A percentile compares a stretch with the other conserved stretches of the same genome.
Evolutionary conservation across 2,329 filamentous ascomycete genomes (phyloP).

Genomic region (Colletotrichum gloeosporioides): DNA sequence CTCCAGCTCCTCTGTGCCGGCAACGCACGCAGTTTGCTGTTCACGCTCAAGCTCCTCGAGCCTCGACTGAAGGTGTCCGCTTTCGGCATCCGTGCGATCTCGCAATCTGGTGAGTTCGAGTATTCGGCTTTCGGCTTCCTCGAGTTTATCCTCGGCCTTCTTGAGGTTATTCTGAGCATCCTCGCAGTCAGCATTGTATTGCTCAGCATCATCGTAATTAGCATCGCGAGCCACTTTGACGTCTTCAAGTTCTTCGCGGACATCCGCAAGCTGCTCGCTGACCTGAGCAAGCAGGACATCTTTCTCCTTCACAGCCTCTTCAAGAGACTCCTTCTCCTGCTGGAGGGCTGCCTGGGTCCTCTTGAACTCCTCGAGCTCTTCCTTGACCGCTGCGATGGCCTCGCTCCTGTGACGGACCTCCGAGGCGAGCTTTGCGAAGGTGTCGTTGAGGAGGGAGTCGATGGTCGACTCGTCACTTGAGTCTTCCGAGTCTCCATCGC

Average conservation of each 20-base stretch:
- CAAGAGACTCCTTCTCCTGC: not conserved
- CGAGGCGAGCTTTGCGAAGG: not conserved
- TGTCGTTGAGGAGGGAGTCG: not conserved
- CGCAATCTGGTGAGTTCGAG: not conserved
- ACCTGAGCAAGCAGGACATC: not conserved
- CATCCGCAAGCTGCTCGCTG: not conserved
- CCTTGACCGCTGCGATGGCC: not conserved
- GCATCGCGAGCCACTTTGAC: not conserved
- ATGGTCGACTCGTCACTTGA: not conserved
- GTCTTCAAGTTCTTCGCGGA: not conserved
- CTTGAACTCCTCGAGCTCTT: not conserved
- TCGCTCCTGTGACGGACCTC: not conserved
- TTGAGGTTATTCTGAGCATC: not conserved
- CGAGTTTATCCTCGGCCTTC: not conserved
- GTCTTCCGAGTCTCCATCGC: not conserved
- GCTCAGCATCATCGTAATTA: not conserved
- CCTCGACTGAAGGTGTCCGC: not conserved
- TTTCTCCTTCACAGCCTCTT: not conserved
- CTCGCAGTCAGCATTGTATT: not conserved
- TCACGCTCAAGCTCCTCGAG: not conserved
- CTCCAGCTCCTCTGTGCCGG: not conserved
- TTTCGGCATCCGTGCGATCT: not conserved
- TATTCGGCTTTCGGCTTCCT: not conserved
- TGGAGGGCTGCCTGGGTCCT: not conserved
- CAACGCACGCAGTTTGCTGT: not conserved